Percentiles rank a stretch among this genome's conserved stretches.
Conservation (phyloP, 164 flowering plant genomes). For the Vitis rupestris region DNA sequence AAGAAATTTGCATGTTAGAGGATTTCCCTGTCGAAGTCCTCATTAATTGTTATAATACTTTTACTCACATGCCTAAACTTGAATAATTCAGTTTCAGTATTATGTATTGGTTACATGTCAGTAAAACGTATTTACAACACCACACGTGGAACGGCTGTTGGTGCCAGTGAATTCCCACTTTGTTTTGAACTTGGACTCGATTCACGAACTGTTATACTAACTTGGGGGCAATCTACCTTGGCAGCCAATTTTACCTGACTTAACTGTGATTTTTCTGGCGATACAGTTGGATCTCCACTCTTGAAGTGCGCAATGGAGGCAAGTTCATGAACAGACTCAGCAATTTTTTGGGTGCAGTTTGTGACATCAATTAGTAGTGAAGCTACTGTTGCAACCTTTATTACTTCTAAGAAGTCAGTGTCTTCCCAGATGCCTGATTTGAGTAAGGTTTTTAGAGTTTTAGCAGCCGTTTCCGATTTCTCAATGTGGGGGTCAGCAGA, state of each 20-base stretch:
- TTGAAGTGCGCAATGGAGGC: slow-evolving; percentile 41
- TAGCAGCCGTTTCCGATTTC: slow-evolving; percentile 35
- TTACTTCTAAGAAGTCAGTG: slow-evolving; percentile 32
- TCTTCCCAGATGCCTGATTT: slow-evolving; percentile 29
- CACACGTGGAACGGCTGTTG: not conserved
- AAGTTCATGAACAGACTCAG: slow-evolving; percentile 51
- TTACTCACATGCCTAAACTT: not conserved
- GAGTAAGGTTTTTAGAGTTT: slow-evolving; percentile 36
- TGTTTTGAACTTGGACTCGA: not conserved
- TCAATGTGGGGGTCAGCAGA: slow-evolving; percentile 24
- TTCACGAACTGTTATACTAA: slow-evolving; percentile 10
- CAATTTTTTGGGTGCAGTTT: slow-evolving; percentile 42
- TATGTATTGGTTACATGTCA: not conserved
- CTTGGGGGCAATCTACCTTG: slow-evolving; percentile 4
- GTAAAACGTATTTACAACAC: not conserved
- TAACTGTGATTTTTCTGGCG: not conserved
- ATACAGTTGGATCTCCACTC: slow-evolving; percentile 13
- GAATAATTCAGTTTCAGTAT: not conserved
- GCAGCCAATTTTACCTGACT: not conserved
- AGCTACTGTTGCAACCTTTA: slow-evolving; percentile 44
- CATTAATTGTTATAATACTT: too few relatives aligned
- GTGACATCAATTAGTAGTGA: slow-evolving; percentile 53
- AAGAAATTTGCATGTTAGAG: too few relatives aligned
- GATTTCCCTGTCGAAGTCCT: too few relatives aligned
- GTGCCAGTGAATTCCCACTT: too few relatives aligned